Base-by-base conservation (phyloP, 306 rosid species). In the Begonia loranthoides region DNA sequence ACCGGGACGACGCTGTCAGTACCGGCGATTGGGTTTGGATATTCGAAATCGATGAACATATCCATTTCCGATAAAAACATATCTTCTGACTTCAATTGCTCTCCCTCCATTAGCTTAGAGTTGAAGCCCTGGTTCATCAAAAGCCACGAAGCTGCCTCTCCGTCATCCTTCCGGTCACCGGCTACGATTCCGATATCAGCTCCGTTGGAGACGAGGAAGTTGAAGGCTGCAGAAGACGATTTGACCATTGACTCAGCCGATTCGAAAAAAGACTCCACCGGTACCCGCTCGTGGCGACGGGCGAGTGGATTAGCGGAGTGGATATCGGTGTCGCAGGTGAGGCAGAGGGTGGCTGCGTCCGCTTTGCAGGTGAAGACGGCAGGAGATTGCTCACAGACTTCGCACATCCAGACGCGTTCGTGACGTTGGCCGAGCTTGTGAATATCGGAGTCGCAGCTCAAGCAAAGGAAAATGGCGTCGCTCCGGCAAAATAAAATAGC, bases 271-370 rank as follows among this genome's bases (percentile, higher is more conserved):
- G 95, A 93, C 62, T 84, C 83, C 6, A 89, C 87, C 5, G 95
- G 79, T 10, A 82, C 75, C 6, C 97, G 93, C 19, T 84, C 94
- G 76, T 89, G 97, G 55, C 97, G 97, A 12, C 72, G 76, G 0
- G 97, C 84, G 15, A 88, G 87, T 0, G 95, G 97, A 33, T 88
- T 84, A 0, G 93, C 97, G 0, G 97, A 88, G 73, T 88, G 97
- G 76, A 88, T 79, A 15, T 88, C 95, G 0, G 87, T 67, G 55
- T 88, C 95, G 79, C 95, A 88, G 13, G 90, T 56, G 77, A 78
- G 71, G 48, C 95, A 89, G 45, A 89, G 95, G 0, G 80, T 73
- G 0, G 95, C 97, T 2, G 95, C 95, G 75, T 84, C 97, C 0
- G 97, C 97, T 60, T 82, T 84, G 78, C 97, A 89, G 47, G 95